Conservation (phyloP, 2,329 filamentous ascomycete species). For the Rutstroemia sydowiana region DNA sequence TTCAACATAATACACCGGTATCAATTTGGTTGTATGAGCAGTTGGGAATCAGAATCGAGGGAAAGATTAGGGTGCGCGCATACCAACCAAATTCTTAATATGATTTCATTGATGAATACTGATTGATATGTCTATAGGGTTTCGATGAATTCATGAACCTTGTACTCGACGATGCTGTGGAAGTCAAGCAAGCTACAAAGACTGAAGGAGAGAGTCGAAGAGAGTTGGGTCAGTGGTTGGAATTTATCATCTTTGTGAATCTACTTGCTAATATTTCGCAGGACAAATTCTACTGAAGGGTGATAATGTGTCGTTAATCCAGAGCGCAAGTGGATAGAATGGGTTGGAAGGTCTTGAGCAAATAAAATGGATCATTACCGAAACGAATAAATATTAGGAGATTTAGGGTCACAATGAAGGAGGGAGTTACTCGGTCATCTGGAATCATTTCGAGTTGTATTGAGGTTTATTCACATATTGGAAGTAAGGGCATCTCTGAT, state of each 20-base stretch:
- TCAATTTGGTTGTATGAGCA: conserved; percentile 98
- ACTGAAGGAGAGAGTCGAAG: conserved; percentile 71
- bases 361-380: conserved; percentile 16
- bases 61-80: conserved; percentile 76
- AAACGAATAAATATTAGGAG: conserved; percentile 16
- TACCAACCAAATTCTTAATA: background rate
- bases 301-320: conserved; percentile 59
- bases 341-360: conserved; percentile 21
- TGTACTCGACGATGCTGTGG: conserved; percentile 89
- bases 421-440: conserved; percentile 12
- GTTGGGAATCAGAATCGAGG: conserved; percentile 86
- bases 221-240: conserved; percentile 59
- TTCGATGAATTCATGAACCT: conserved; percentile 99
- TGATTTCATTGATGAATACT: conserved; percentile 7
- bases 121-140: conserved; percentile 47
- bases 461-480: conserved; percentile 12
- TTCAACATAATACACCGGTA: conserved; percentile 69
- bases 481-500: conserved; percentile 35
- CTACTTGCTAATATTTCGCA: conserved; percentile 27
- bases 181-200: conserved; percentile 81
- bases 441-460: conserved; percentile 3
- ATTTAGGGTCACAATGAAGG: conserved; percentile 5
- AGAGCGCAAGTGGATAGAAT: conserved; percentile 33
- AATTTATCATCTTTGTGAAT: conserved; percentile 1
- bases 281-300: conserved; percentile 61